These are phyloP conservation scores for Penstemon eatonii DNA, from an alignment of 257 asterid species.

Conservation along the genomic window DNA sequence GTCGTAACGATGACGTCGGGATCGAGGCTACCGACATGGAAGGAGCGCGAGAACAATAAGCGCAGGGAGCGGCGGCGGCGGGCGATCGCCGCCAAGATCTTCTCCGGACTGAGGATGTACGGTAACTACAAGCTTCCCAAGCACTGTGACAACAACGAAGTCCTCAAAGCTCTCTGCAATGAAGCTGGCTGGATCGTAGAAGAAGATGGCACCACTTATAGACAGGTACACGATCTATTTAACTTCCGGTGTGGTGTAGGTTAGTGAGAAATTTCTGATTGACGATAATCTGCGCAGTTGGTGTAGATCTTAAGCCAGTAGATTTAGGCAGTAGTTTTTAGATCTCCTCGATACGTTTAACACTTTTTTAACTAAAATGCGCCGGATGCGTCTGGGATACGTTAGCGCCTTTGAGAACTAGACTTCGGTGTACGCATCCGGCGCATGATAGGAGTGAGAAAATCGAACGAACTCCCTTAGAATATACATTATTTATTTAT, in stretches of 20 bases:
- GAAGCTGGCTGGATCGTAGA: slow-evolving; percentile 97
- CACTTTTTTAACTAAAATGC: slow-evolving; percentile 32
- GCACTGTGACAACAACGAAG: slow-evolving; percentile 97
- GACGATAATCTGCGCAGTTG: not conserved
- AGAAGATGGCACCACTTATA: slow-evolving; percentile 89
- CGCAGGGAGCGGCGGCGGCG: slow-evolving; percentile 92
- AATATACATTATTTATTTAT: not conserved
- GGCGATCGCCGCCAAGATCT: slow-evolving; percentile 96
- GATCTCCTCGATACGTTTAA: not conserved
- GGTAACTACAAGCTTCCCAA: slow-evolving; percentile 91
- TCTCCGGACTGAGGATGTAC: slow-evolving; percentile 83
- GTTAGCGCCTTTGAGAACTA: slow-evolving; percentile 34
- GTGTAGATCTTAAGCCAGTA: slow-evolving; percentile 28
- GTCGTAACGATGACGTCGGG: slow-evolving; percentile 75
- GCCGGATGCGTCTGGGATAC: slow-evolving; percentile 33
- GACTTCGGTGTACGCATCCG: slow-evolving; percentile 42
- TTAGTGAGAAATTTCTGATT: not conserved
- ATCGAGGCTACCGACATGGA: slow-evolving; percentile 89
- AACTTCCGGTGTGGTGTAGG: not conserved
- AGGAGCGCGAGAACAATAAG: slow-evolving; percentile 96
- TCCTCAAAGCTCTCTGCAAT: slow-evolving; percentile 82
- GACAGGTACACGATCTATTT: slow-evolving; percentile 53
- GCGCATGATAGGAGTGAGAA: slow-evolving; percentile 40
- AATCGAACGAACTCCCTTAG: slow-evolving; percentile 32
- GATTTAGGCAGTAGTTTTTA: slow-evolving; percentile 1